These are phyloP conservation scores for Haplosporangium sp. DNA, from an alignment of 371 early-diverging fungal species.

Conservation along the genomic window DNA sequence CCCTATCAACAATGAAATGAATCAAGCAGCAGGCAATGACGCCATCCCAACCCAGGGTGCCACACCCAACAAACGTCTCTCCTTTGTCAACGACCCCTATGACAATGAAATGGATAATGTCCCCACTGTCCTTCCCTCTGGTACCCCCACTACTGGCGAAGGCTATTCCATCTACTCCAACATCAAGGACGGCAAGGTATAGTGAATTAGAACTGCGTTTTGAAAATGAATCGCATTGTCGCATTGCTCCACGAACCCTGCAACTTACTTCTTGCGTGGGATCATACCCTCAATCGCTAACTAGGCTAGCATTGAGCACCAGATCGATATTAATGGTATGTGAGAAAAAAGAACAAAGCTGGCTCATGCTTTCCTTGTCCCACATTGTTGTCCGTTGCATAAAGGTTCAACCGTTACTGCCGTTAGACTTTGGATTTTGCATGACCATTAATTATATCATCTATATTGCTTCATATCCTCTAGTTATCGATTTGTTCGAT, in stretches of 20 bases:
- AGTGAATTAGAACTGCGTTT: neutral
- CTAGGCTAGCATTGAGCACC: slow-evolving; percentile 55
- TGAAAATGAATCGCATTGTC: neutral
- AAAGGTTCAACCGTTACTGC: too few relatives aligned
- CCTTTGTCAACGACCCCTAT: slow-evolving; percentile 6
- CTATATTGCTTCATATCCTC: neutral
- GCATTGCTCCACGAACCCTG: too few relatives aligned
- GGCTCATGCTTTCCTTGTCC: too few relatives aligned
- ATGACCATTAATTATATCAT: too few relatives aligned
- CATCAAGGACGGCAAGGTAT: slow-evolving; percentile 52
- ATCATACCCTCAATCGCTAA: neutral
- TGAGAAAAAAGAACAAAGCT: neutral
- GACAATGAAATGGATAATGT: slow-evolving; percentile 4
- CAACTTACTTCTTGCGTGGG: too few relatives aligned
- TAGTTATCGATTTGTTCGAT: slow-evolving; percentile 74
- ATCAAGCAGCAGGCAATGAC: neutral
- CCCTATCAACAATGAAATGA: slow-evolving; percentile 2
- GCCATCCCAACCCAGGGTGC: too few relatives aligned
- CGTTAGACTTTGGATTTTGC: too few relatives aligned
- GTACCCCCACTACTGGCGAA: slow-evolving; percentile 20
- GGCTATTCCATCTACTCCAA: slow-evolving; percentile 56
- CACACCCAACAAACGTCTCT: slow-evolving; percentile 12
- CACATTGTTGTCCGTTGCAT: neutral
- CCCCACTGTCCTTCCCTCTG: slow-evolving; percentile 2
- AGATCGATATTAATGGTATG: slow-evolving; percentile 55